Evolutionary conservation across 2,329 filamentous ascomycete species (phyloP), one percentile per base, ranked within the genome.

Genomic region (Colletotrichum eremochloae): DNA sequence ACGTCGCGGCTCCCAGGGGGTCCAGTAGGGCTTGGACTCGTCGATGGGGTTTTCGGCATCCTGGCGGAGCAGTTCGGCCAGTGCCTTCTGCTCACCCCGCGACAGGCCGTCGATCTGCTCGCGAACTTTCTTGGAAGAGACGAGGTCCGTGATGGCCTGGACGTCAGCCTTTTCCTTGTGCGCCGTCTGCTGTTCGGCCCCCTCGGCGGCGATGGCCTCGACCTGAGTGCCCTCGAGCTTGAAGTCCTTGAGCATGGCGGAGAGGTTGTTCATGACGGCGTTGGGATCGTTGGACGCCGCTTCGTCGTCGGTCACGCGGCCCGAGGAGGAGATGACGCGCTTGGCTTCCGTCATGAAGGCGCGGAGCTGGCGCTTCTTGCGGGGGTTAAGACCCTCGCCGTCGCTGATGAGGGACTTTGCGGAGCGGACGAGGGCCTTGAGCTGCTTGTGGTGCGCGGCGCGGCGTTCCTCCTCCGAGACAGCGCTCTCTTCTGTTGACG

Each of bases 1-100:
- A 64, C 92, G 88, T 68, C 95, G 89, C 15, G 96, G 96, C 75
- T 88, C 85, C 96, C 96, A 99, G 15, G 96, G 96, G 1, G 95
- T 98, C 5, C 89, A 89, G 80, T 99, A 99, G 4, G 96, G 94
- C 83, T 97, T 97, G 69, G 81, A 83, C 58, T 83, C 82, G 82
- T 98, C 94, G 72, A 92, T 83, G 0, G 94, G 92, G 83, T 98
- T 97, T 80, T 94, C 90, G 68, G 87, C 85, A 78, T 93, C 88
- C 76, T 89, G 85, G 66, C 86, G 83, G 58, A 96, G 87, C 31
- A 94, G 85, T 55, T 80, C 74, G 66, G 85, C 83, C 31, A 93
- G 86, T 65, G 86, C 82, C 67, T 82, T 78, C 74, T 88, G 84
- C 79, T 91, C 92, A 1, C 85, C 80, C 24, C 84, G 82, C 4